Evolutionary conservation across 305 asterid genomes (phyloP).

Genomic region (Solanum chacoense): DNA sequence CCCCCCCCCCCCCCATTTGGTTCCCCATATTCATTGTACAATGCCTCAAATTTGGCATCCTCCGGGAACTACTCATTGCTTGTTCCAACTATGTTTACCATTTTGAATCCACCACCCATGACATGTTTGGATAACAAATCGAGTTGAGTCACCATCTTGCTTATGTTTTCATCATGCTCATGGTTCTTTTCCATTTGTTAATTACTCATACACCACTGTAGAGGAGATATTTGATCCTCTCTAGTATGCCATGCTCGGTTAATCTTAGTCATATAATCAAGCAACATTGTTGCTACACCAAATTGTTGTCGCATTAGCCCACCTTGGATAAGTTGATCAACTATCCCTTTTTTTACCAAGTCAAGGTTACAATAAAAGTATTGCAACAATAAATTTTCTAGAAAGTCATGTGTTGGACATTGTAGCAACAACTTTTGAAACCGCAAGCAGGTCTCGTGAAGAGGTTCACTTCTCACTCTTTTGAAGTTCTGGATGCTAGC

Average conservation of each 20-base stretch:
- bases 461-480: background rate
- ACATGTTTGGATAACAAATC: background rate
- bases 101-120: background rate
- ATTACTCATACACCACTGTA: background rate
- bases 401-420: background rate
- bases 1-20: background rate
- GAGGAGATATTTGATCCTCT: background rate
- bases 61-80: background rate
- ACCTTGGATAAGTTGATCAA: background rate
- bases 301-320: background rate
- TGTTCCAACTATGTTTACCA: background rate
- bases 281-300: background rate
- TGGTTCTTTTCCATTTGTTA: background rate
- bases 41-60: background rate
- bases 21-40: background rate
- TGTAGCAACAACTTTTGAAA: background rate
- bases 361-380: background rate
- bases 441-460: background rate
- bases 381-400: background rate
- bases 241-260: background rate
- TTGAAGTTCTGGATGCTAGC: background rate
- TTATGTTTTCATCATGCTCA: background rate
- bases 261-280: background rate
- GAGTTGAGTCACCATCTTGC: background rate
- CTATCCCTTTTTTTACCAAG: background rate